Evolutionary conservation across 2,329 filamentous ascomycete genomes (phyloP).

Genomic region (Alternaria ventricosa): DNA sequence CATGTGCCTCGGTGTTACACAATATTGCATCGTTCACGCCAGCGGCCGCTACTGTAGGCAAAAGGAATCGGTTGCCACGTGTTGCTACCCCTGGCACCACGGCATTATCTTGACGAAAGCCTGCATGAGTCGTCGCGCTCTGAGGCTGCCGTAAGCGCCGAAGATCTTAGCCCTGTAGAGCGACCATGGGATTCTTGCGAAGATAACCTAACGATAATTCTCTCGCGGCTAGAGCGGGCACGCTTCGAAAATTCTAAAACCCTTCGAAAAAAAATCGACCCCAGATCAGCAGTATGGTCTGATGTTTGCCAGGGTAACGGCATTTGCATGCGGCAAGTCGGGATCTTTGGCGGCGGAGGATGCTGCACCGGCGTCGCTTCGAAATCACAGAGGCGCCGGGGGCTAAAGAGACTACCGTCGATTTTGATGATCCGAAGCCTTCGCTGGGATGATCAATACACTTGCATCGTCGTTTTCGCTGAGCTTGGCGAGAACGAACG

Average conservation of each 20-base stretch:
- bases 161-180: constrained; percentile 27
- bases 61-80: constrained; percentile 42
- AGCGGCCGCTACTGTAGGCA: constrained; percentile 35
- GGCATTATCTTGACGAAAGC: constrained; percentile 30
- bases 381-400: constrained; percentile 15
- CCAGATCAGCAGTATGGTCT: constrained; percentile 21
- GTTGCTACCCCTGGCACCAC: constrained; percentile 32
- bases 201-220: constrained; percentile 18
- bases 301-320: constrained; percentile 25
- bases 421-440: background rate
- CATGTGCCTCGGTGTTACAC: constrained; percentile 15
- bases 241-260: background rate
- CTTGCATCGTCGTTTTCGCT: constrained; percentile 6
- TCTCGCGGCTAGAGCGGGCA: constrained; percentile 17
- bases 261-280: constrained; percentile 4
- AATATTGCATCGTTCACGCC: constrained; percentile 34
- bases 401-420: background rate
- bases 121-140: constrained; percentile 39
- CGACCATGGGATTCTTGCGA: constrained; percentile 15
- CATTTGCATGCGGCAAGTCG: constrained; percentile 24
- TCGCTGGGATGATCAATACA: background rate
- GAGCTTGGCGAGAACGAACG: constrained; percentile 15
- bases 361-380: constrained; percentile 12
- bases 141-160: constrained; percentile 27
- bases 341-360: constrained; percentile 5